These are phyloP conservation scores for Pyricularia grisea DNA, from an alignment of 2,329 filamentous ascomycete genomes.

Conservation along the genomic window DNA sequence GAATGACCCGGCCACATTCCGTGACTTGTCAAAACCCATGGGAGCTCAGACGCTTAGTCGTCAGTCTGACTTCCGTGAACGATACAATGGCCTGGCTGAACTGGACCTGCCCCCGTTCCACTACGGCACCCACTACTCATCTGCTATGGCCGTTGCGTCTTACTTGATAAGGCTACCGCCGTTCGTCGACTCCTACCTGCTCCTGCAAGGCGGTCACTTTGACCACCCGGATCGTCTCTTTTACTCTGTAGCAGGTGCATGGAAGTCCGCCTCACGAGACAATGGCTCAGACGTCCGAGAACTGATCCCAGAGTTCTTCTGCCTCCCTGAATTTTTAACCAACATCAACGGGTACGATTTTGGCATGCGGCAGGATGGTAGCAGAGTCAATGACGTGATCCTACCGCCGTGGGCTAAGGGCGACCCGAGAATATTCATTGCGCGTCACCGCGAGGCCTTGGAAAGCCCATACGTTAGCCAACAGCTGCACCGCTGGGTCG, in stretches of 20 bases:
- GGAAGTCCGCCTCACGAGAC: conserved; percentile 79
- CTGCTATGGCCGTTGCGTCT: conserved; percentile 96
- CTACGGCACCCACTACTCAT: conserved; percentile 97
- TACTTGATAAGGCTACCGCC: conserved; percentile 93
- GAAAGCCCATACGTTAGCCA: conserved; percentile 90
- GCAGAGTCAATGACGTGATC: conserved; percentile 73
- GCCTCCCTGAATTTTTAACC: conserved; percentile 86
- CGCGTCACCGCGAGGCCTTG: conserved; percentile 89
- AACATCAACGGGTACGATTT: conserved; percentile 95
- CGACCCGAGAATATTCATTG: conserved; percentile 89
- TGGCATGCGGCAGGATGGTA: conserved; percentile 70
- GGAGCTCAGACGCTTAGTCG: conserved; percentile 74
- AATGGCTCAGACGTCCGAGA: conserved; percentile 94
- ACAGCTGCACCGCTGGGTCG: conserved; percentile 89
- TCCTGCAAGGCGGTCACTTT: conserved; percentile 91
- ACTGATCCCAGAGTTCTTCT: conserved; percentile 95
- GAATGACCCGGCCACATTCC: conserved; percentile 72
- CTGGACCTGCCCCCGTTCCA: conserved; percentile 93
- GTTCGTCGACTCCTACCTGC: conserved; percentile 89
- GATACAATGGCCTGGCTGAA: conserved; percentile 81
- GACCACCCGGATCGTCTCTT: conserved; percentile 95
- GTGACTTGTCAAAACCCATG: conserved; percentile 93
- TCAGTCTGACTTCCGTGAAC: conserved; percentile 70
- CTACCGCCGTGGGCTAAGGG: conserved; percentile 97
- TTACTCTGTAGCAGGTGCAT: conserved; percentile 83